Evolutionary conservation across 176 grass and related monocot species (phyloP).

Genomic region (Musa troglodytarum): DNA sequence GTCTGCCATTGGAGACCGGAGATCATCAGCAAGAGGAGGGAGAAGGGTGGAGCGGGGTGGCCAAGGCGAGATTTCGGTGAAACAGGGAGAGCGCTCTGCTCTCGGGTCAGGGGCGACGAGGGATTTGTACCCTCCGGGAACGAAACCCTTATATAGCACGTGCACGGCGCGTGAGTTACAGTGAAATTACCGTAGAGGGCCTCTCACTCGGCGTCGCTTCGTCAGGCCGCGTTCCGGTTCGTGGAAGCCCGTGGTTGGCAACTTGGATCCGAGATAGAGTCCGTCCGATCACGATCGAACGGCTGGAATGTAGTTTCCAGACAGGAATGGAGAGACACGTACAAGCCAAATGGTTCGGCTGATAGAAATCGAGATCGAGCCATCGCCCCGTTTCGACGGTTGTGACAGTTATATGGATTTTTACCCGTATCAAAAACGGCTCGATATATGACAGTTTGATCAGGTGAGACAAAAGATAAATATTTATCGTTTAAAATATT

Average conservation of each 20-base stretch:
- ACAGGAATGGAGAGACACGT: too few species aligned
- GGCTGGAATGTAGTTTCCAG: neutral
- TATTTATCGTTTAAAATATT: too few species aligned
- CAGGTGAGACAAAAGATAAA: too few species aligned
- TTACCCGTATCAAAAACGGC: too few species aligned
- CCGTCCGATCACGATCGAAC: neutral
- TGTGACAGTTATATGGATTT: too few species aligned
- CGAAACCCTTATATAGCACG: slow-evolving; percentile 9
- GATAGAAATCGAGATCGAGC: neutral
- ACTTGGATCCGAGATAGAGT: neutral
- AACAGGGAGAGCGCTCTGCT: neutral
- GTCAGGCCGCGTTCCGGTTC: too few species aligned
- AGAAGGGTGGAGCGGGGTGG: too few species aligned
- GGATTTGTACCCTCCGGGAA: neutral
- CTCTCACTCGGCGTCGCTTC: neutral
- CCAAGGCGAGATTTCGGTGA: neutral
- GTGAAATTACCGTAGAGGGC: neutral
- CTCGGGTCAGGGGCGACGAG: neutral
- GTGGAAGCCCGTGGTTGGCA: too few species aligned
- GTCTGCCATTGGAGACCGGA: neutral
- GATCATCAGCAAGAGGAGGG: neutral
- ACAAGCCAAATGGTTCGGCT: too few species aligned
- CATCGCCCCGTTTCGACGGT: neutral
- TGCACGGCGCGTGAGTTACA: neutral
- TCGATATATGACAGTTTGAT: too few species aligned